A percentile compares a stretch with the other conserved stretches of the same genome.
phyloP scores from a whole-genome alignment of 441 rosid genomes.

The Adansonia rubrostipa region DNA sequence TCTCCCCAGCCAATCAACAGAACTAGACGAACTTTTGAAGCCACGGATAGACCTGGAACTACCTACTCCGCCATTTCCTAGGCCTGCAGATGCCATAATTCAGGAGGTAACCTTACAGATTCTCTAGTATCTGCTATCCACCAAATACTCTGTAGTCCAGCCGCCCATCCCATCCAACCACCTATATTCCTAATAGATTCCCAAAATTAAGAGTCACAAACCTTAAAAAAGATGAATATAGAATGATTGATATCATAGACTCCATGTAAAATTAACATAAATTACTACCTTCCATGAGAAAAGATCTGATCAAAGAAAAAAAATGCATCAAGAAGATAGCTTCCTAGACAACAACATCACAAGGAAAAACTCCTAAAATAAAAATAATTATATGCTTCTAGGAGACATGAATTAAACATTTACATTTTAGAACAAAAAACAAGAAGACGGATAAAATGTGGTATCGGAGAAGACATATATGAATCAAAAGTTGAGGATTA shows the following conservation, averaged over 20 bases:
- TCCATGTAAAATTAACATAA: neutral
- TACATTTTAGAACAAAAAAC: neutral
- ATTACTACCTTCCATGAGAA: neutral
- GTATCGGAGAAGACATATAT: neutral
- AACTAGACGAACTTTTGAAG: constrained; percentile 81
- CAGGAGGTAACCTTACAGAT: constrained; percentile 29
- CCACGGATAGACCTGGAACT: constrained; percentile 85
- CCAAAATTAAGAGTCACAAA: constrained; percentile 31
- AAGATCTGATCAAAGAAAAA: neutral
- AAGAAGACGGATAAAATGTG: neutral
- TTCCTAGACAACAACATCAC: neutral
- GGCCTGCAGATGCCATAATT: constrained; percentile 83
- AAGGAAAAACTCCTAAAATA: neutral
- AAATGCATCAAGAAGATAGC: neutral
- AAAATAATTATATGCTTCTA: neutral
- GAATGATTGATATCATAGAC: neutral
- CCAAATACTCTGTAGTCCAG: constrained; percentile 36
- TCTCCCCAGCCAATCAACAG: constrained; percentile 92
- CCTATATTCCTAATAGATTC: constrained; percentile 49
- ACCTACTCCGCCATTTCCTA: constrained; percentile 91
- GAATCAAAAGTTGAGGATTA: neutral
- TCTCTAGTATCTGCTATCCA: constrained; percentile 45
- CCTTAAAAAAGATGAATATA: constrained; percentile 3
- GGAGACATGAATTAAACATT: neutral
- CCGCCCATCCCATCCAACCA: constrained; percentile 47